Base-by-base conservation (phyloP, 176 grass and related monocot genomes). In the Tuctoria greenei region DNA sequence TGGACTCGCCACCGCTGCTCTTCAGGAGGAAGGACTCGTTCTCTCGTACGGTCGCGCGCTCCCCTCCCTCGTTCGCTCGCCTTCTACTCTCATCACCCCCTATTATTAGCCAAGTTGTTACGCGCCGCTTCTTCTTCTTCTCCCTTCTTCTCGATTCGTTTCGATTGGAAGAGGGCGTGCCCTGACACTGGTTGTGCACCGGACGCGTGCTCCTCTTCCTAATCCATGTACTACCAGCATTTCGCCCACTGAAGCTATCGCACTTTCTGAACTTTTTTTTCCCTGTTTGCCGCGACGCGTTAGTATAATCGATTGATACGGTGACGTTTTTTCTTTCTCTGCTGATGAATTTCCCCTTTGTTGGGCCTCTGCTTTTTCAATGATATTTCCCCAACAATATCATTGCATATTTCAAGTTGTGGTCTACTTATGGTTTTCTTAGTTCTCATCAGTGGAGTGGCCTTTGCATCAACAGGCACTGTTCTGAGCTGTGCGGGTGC, bases 11-110 rank as follows among this genome's bases (percentile, higher is more conserved):
- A 37, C 16, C 66, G 60, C 44, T 81, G 58, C 87, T 87, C 59
- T 70, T 88, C 86, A 69, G 81, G 76, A 84, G 79, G 82, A 79
- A 89, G 81, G 83, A 63, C 75, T 69, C 79, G 47, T 37, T 69
- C 80, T 72, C 81, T 59, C 57, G 82, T 87, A 82, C 64, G 57
- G 50, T 71, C 70, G 6, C 43, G 6, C 43, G 15, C n/a, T n/a
- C n/a, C 66, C 1, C 40, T 2, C n/a, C n/a, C 64, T 57, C 21
- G 10, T 25, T 66, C 66, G 8, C 47, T 40, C 24, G 9, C 0
- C 40, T 45, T 2, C 3, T 20, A 23, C 0, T 2, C 23, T 17
- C 14, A 12, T 5, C 47, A 51, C 5, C 17, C 14, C n/a, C 72
- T 66, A 21, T 66, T 38, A 65, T 87, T 77, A 35, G 67, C n/a